Evolutionary conservation across 768 basidiomycete species (phyloP).

Genomic region (Pleurotus cornucopiae): DNA sequence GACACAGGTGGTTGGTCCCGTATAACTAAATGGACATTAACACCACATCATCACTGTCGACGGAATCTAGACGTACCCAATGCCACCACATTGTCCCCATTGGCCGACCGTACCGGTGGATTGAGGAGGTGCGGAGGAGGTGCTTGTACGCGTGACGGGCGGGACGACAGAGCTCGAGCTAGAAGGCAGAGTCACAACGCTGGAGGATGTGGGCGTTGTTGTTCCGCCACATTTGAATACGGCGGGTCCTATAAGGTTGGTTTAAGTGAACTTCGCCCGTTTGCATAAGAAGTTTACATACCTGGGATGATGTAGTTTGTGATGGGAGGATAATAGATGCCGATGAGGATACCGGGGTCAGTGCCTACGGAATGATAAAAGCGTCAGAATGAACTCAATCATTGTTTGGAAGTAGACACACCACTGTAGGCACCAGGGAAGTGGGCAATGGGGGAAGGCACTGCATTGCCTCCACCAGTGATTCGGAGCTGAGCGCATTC

Average conservation of each 20-base stretch:
- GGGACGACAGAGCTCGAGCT: neutral
- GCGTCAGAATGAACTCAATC: neutral
- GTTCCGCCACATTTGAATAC: slow-evolving; percentile 1
- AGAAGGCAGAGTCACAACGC: no score
- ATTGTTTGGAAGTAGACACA: neutral
- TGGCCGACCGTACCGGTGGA: neutral
- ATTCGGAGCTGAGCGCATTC: slow-evolving; percentile 1
- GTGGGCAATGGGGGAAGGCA: neutral
- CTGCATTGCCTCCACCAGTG: slow-evolving; percentile 1
- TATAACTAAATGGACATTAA: slow-evolving; percentile 15
- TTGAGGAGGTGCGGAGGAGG: neutral
- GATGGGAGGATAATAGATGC: neutral
- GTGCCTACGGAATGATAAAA: neutral
- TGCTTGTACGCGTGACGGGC: neutral
- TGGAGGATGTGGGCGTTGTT: neutral
- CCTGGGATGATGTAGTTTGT: slow-evolving; percentile 7
- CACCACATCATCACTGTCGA: neutral
- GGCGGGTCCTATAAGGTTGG: neutral
- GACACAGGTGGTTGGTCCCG: slow-evolving; percentile 34
- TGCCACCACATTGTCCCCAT: slow-evolving; percentile 50
- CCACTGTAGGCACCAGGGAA: slow-evolving; percentile 3
- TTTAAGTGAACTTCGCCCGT: neutral
- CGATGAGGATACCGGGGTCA: neutral
- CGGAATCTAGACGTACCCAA: slow-evolving; percentile 22
- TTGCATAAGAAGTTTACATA: neutral